Conservation (phyloP, 768 basidiomycete species). For the Dioszegia hungarica region DNA sequence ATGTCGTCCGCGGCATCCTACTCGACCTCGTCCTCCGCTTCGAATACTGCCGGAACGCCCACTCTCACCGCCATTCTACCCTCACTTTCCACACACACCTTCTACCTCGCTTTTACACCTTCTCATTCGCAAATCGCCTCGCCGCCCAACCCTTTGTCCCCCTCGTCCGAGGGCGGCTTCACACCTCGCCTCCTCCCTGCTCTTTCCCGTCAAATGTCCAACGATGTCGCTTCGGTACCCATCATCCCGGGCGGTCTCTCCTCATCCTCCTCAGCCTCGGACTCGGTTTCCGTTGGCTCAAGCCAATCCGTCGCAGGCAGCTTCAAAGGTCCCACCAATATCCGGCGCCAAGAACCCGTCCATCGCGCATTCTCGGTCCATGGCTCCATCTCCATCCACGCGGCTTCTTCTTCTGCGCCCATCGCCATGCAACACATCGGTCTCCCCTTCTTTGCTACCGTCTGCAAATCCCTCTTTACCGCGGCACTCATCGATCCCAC, state of each 20-base stretch:
- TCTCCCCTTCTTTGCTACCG: constrained; percentile 41
- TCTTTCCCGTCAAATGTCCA: constrained; percentile 17
- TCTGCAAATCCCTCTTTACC: constrained; percentile 41
- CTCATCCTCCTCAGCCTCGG: constrained; percentile 7
- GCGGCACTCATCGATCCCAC: constrained; percentile 31
- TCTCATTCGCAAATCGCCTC: constrained; percentile 7
- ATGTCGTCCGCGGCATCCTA: constrained; percentile 20
- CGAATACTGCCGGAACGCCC: constrained; percentile 14
- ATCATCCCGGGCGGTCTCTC: background rate
- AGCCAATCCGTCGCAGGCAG: constrained; percentile 19
- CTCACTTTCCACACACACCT: constrained; percentile 12
- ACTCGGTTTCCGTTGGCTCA: constrained; percentile 18
- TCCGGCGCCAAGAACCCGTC: constrained; percentile 22
- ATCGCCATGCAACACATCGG: constrained; percentile 19
- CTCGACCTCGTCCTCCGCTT: constrained; percentile 22
- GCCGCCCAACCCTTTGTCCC: background rate
- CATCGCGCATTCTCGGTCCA: constrained; percentile 37
- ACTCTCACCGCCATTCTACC: constrained; percentile 16
- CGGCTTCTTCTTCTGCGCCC: background rate
- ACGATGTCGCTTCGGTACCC: constrained; percentile 15
- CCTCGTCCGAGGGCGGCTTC: constrained; percentile 18
- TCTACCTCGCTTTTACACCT: constrained; percentile 38
- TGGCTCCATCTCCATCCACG: constrained; percentile 33
- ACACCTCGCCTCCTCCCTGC: constrained; percentile 33
- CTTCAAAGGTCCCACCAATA: background rate